Base-by-base conservation (phyloP, 148 eudicot species). In the Heliosperma pusillum region DNA sequence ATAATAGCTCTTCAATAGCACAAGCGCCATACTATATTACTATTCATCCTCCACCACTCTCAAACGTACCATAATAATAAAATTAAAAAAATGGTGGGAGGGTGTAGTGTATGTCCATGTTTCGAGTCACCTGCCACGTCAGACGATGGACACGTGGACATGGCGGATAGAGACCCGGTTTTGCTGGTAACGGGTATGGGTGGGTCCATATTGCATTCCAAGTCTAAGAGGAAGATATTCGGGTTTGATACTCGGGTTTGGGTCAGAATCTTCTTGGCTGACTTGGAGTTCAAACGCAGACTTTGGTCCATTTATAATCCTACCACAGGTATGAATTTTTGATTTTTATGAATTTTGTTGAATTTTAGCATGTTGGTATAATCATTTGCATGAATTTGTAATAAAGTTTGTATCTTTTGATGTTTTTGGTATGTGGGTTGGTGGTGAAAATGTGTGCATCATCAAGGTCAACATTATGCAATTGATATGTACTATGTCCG, bases 191-290 rank as follows among this genome's bases (percentile, higher is more conserved):
- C 93, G 36, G 97, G 97, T 52, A 82, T 91, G 62, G 97, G 89
- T 0, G 97, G 97, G n/a, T 82, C 97, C 64, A 90, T 93, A 50
- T 79, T 93, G 4, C 75, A 89, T 55, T 89, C 96, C 0, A 87
- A 80, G 86, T 79, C 89, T 0, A 90, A 88, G 89, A 84, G 47
- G 73, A 87, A 78, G 81, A 81, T 74, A 9, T 80, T 79, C 65
- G 85, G 89, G 77, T 86, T 70, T 25, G 84, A 89, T 73, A 86
- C 84, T 60, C 93, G 97, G 83, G 93, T 93, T 47, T 93, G 97
- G 97, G 97, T 93, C 60, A 78, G 97, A 69, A 80, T 93, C 26
- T 82, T 88, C 67, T 83, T 93, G 33, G 97, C 97, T 75, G 93
- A 91, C 71, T 86, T 90, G 80, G 90, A 87, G 89, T 93, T 93